A percentile compares a stretch with the other conserved stretches of the same genome.
Evolutionary conservation across 169 alveolate species (phyloP).

Genomic region (Cystoisospora suis): DNA sequence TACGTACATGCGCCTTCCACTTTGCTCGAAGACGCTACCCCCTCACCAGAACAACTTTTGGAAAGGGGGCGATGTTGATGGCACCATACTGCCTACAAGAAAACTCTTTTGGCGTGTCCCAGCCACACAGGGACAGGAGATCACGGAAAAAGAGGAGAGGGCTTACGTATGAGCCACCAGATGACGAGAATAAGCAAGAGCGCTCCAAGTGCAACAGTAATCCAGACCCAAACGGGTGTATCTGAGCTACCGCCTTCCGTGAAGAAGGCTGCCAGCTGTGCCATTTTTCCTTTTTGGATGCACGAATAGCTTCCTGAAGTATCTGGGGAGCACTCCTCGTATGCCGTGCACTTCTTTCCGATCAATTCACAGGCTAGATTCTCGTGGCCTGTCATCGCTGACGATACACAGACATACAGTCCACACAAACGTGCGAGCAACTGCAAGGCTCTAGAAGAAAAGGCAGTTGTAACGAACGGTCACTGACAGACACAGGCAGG

Average conservation of each 20-base stretch:
- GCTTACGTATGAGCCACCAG: background rate
- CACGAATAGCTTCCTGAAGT: constrained; percentile 40
- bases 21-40: too few relatives aligned
- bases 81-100: too few relatives aligned
- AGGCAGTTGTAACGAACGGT: background rate
- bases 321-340: constrained; percentile 34
- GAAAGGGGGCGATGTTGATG: too few relatives aligned
- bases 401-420: background rate
- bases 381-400: constrained; percentile 57
- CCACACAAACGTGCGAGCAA: background rate
- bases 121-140: too few relatives aligned
- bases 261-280: constrained; percentile 42
- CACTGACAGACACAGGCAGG: background rate
- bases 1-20: too few relatives aligned
- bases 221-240: constrained; percentile 62
- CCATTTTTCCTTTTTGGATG: constrained; percentile 8
- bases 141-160: too few relatives aligned
- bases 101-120: too few relatives aligned
- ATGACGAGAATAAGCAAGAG: background rate
- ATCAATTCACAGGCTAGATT: constrained; percentile 33
- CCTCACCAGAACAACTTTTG: too few relatives aligned
- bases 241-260: constrained; percentile 41
- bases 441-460: background rate
- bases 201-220: background rate
- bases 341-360: constrained; percentile 37